Evolutionary conservation across 148 eudicot species (phyloP).

Genomic region (Pouteria glomerata): DNA sequence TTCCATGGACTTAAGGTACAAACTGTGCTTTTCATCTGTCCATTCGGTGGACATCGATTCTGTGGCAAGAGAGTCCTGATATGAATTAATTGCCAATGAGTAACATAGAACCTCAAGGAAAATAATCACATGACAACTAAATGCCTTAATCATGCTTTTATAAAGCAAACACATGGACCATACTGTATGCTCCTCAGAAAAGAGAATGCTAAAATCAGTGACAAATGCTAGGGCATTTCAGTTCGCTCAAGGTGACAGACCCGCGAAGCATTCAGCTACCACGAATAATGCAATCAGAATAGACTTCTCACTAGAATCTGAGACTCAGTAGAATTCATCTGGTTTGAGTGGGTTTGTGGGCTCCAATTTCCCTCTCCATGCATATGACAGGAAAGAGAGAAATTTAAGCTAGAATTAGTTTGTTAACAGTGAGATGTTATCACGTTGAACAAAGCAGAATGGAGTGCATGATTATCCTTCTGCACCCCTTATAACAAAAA

Average conservation of each 20-base stretch:
- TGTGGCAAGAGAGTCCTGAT: constrained; percentile 35
- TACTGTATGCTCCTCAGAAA: too few species aligned
- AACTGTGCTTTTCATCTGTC: constrained; percentile 90
- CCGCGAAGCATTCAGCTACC: not conserved
- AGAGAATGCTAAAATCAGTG: not conserved
- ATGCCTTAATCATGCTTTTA: not conserved
- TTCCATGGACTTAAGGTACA: constrained; percentile 85
- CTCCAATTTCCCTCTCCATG: too few species aligned
- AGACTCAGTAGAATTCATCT: too few species aligned
- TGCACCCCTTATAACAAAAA: not conserved
- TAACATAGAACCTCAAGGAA: constrained; percentile 1
- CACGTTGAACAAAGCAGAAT: not conserved
- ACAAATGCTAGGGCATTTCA: not conserved
- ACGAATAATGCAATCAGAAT: not conserved
- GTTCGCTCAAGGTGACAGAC: not conserved
- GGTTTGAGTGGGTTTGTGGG: too few species aligned
- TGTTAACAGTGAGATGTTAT: not conserved
- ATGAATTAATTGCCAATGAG: constrained; percentile 5
- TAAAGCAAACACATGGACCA: not conserved
- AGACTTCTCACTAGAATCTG: not conserved
- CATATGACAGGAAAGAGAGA: too few species aligned
- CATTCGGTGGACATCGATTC: constrained; percentile 44
- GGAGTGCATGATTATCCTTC: not conserved
- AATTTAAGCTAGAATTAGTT: too few species aligned
- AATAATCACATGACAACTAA: too few species aligned